Evolutionary conservation across 2,329 filamentous ascomycete species (phyloP), one percentile per base, ranked within the genome.

Genomic region (Xylogone sp.): DNA sequence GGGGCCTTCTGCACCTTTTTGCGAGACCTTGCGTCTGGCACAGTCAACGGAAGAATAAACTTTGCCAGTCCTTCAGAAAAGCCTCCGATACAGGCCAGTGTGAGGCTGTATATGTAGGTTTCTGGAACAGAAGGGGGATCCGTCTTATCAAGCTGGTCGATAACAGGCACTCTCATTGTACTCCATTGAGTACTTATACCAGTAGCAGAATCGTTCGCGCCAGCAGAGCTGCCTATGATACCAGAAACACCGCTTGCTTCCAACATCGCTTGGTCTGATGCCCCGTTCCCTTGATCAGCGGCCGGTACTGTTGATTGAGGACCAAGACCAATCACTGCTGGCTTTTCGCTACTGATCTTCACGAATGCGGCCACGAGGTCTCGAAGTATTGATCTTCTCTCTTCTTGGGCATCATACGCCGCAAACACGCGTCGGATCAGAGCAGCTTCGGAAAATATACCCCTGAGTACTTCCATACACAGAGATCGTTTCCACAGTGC

Each of bases 111-210:
- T 7, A 96, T 80, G 63, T 99, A 99, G 0, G 94, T 96, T 55
- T 97, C 93, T 0, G 94, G 94, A 20, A 96, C 81, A 0, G 75
- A 62, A 3, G 93, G 91, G 0, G 93, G 81, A 45, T 96, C 92
- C 0, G 84, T 82, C 68, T 97, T 99, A 71, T 99, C 94, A 19
- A 97, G 81, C 57, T 96, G 90, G 61, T 99, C 94, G 55, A 97
- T 90, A 64, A 90, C 96, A 4, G 91, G 87, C 10, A 91, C 87
- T 46, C 90, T 83, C 55, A 96, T 81, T 12, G 86, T 81, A 68
- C 94, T 99, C 91, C 91, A 97, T 63, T 96, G 88, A 3, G 81
- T 84, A 69, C 91, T 96, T 63, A 99, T 92, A 8, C 90, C 91
- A 46, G 75, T 73, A 1, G 82, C 87, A 21, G 80, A 76, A 21